Evolutionary conservation across 192 early-diverging fungal genomes (phyloP), one percentile per base, ranked within the genome.

Genomic region (Geranomyces michiganensis): DNA sequence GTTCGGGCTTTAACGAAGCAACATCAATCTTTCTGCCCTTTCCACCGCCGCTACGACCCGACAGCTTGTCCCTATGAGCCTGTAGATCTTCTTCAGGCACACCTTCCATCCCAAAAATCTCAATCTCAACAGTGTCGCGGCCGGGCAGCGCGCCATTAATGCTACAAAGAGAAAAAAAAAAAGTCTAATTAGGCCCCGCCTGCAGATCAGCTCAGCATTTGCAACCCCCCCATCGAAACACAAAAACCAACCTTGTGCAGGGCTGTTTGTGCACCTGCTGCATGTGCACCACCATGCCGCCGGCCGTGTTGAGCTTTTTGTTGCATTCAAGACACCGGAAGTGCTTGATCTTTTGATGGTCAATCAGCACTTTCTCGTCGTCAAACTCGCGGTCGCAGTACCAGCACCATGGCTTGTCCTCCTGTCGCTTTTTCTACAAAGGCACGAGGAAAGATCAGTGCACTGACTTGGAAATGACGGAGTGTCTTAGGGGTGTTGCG

Each of bases 321-420:
- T 78, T 75, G 78, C 96, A 98, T 14, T 86, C 79, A 60, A 78
- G 78, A 74, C 96, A 98, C 71, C 96, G 95, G 83, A 96, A 96
- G 73, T 98, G 96, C 78, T 92, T 93, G 33, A 92, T 91, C 77
- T 88, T 89, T 76, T 98, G 96, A 78, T 98, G 96, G 65, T 93
- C 86, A 32, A 98, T 87, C 55, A 98, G 82, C 9, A 95, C 90
- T 70, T 93, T 95, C 66, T 96, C 95, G 77, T 96, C 94, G 62
- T 96, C 94, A 76, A 98, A 98, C 65, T 94, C 92, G 61, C 92
- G 85, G 62, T 96, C 94, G 77, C 96, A 98, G 78, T 98, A 96
- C 96, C 84, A 82, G 72, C 77, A 81, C 82, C 78, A 81, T 33
- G 78, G 79, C 71, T 80, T 77, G n/a, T 76, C 19, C 67, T 85